These are phyloP conservation scores for Penicillium angulare DNA, from an alignment of 495 filamentous ascomycete genomes.

Conservation along the genomic window DNA sequence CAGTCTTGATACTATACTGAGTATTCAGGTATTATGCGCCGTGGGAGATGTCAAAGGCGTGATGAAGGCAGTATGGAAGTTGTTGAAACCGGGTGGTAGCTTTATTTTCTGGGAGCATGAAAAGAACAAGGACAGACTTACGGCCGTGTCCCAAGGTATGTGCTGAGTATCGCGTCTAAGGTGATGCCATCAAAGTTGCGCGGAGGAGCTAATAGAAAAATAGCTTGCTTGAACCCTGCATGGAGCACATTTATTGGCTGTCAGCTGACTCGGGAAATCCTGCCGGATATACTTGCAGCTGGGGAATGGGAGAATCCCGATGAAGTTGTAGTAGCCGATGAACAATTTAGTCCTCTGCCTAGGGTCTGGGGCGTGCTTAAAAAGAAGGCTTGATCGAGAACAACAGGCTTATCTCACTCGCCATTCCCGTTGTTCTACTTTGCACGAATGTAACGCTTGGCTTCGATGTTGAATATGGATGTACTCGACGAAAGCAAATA, in stretches of 20 bases:
- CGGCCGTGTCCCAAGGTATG: constrained; percentile 28
- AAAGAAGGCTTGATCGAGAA: constrained; percentile 15
- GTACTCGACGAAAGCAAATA: too few species aligned
- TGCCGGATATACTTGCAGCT: constrained; percentile 20
- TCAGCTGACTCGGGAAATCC: constrained; percentile 16
- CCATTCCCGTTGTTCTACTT: too few species aligned
- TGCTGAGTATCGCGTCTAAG: neutral
- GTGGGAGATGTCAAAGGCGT: constrained; percentile 22
- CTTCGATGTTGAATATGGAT: too few species aligned
- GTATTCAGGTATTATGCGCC: constrained; percentile 31
- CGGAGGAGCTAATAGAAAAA: neutral
- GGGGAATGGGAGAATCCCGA: constrained; percentile 25
- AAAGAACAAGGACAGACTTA: constrained; percentile 25
- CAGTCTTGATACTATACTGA: constrained; percentile 32
- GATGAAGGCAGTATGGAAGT: constrained; percentile 24
- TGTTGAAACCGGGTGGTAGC: constrained; percentile 33
- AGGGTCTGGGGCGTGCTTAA: constrained; percentile 25
- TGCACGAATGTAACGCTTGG: too few species aligned
- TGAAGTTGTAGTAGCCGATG: constrained; percentile 20
- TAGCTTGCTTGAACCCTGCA: constrained; percentile 23
- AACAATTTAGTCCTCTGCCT: constrained; percentile 18
- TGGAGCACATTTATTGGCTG: constrained; percentile 28
- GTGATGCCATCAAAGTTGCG: neutral
- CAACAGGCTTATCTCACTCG: too few species aligned
- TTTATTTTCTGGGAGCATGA: constrained; percentile 48